Conservation (phyloP, 441 rosid species). For the Isatis lusitanica region DNA sequence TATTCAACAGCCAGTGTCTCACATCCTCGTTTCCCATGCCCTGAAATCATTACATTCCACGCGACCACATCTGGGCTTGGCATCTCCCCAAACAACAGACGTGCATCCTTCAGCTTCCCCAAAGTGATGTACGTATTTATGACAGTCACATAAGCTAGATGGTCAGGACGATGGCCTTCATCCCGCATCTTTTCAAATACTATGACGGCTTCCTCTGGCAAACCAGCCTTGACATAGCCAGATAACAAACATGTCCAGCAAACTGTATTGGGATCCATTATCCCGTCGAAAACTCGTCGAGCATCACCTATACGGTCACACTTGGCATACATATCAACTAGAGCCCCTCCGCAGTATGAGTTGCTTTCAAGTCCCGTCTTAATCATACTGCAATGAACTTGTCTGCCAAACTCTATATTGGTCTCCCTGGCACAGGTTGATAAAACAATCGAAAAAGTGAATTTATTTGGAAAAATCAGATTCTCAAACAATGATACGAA, state of each 20-base stretch:
- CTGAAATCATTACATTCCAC: slow-evolving; percentile 95
- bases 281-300: slow-evolving; percentile 57
- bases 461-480: slow-evolving; percentile 64
- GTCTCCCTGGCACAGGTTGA: slow-evolving; percentile 65
- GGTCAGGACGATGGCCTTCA: slow-evolving; percentile 63
- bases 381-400: slow-evolving; percentile 56
- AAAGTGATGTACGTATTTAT: slow-evolving; percentile 57
- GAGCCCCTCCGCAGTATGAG: slow-evolving; percentile 69
- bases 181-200: slow-evolving; percentile 59
- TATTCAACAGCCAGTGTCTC: slow-evolving; percentile 54
- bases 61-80: slow-evolving; percentile 72
- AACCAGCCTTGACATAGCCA: slow-evolving; percentile 69
- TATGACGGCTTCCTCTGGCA: slow-evolving; percentile 63
- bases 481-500: slow-evolving; percentile 41
- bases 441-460: slow-evolving; percentile 67
- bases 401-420: slow-evolving; percentile 53
- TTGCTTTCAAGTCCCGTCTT: slow-evolving; percentile 60
- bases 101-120: slow-evolving; percentile 74
- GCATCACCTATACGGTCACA: slow-evolving; percentile 56
- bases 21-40: slow-evolving; percentile 74
- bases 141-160: slow-evolving; percentile 64
- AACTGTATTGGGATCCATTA: slow-evolving; percentile 61
- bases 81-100: slow-evolving; percentile 55
- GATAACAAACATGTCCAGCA: slow-evolving; percentile 86
- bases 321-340: slow-evolving; percentile 84